phyloP scores from a whole-genome alignment of 2,329 filamentous ascomycete genomes.

The Tetracladium maxilliforme region DNA sequence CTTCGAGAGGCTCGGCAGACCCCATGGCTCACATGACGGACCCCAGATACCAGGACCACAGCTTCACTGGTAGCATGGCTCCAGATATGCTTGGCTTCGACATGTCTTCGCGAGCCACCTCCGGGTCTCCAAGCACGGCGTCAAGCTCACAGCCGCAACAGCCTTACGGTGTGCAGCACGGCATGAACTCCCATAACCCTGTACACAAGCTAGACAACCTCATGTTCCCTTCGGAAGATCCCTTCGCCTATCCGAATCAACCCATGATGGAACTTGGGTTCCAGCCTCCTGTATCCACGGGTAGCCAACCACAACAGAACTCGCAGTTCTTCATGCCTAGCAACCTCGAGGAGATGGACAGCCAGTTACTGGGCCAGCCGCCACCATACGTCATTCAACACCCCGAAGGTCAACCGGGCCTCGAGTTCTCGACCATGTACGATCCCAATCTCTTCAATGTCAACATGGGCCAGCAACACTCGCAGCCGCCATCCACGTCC shows the following conservation, averaged over 20 bases:
- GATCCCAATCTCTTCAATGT: too few relatives aligned
- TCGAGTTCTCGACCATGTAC: too few relatives aligned
- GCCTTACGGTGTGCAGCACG: too few relatives aligned
- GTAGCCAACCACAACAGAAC: constrained; percentile 14
- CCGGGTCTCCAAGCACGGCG: constrained; percentile 25
- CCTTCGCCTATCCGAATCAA: constrained; percentile 67
- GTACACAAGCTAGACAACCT: too few relatives aligned
- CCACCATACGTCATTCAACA: constrained; percentile 51
- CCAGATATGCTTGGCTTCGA: too few relatives aligned
- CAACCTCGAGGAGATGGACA: constrained; percentile 52
- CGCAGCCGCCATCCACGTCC: too few relatives aligned
- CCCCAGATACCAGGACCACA: too few relatives aligned
- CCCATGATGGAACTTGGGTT: constrained; percentile 46
- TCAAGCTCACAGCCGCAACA: constrained; percentile 24
- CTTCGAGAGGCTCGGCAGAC: too few relatives aligned
- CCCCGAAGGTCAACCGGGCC: too few relatives aligned
- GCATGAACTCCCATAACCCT: constrained; percentile 48
- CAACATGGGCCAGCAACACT: too few relatives aligned
- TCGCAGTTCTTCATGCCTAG: constrained; percentile 35
- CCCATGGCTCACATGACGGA: too few relatives aligned
- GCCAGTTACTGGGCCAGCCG: constrained; percentile 56
- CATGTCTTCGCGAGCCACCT: constrained; percentile 24
- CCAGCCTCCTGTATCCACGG: constrained; percentile 15
- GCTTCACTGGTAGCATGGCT: too few relatives aligned
- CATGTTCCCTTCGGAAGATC: constrained; percentile 70